A percentile compares a stretch with the other conserved stretches of the same genome.
phyloP scores from a whole-genome alignment of 2,329 filamentous ascomycete genomes.

The Stachybotrys elegans region DNA sequence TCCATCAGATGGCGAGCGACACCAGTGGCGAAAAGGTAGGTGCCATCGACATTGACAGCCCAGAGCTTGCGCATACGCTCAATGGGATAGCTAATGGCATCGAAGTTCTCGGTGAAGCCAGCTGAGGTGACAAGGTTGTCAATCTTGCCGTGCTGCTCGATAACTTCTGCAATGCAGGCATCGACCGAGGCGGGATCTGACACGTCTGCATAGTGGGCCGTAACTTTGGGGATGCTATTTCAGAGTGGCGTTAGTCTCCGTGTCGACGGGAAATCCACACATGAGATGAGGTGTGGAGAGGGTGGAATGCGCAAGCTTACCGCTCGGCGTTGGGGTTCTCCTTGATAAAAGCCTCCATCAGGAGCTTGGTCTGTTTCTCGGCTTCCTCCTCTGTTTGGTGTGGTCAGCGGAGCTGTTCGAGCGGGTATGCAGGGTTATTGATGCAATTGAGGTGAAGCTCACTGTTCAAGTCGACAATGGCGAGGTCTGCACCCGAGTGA shows the following conservation, averaged over 20 bases:
- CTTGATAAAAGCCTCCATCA: conserved; percentile 70
- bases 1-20: conserved; percentile 88
- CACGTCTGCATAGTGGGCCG: conserved; percentile 87
- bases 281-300: neutral
- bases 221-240: conserved; percentile 69
- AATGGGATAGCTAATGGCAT: conserved; percentile 84
- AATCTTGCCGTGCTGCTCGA: conserved; percentile 65
- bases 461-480: conserved; percentile 93
- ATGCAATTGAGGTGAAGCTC: conserved; percentile 24
- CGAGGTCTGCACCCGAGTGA: conserved; percentile 80
- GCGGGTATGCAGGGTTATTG: neutral
- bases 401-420: conserved; percentile 12
- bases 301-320: conserved; percentile 33
- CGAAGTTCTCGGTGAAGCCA: conserved; percentile 93
- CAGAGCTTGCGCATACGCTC: conserved; percentile 91
- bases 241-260: neutral
- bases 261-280: neutral
- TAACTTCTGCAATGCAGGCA: conserved; percentile 59
- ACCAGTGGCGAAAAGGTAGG: conserved; percentile 79
- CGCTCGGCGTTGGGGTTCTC: conserved; percentile 72
- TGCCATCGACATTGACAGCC: conserved; percentile 89
- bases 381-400: conserved; percentile 68
- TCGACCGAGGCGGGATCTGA: conserved; percentile 75
- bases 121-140: conserved; percentile 94
- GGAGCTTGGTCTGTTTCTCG: conserved; percentile 65